Evolutionary conservation across 805 yeast genomes (phyloP).

Genomic region (Metschnikowia similis): DNA sequence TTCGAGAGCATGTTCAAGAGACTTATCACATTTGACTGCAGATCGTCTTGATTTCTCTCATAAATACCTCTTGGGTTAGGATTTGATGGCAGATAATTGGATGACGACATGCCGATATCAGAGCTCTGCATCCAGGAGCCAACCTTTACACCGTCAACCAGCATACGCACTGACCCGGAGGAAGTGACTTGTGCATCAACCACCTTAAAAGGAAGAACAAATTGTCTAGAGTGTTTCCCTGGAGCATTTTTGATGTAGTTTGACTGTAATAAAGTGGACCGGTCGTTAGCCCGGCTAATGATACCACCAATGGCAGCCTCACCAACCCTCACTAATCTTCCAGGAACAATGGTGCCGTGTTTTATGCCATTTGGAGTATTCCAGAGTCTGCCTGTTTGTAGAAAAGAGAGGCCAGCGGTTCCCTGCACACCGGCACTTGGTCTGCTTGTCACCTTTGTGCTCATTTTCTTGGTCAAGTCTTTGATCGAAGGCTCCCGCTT

Average conservation of each 20-base stretch:
- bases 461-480: constrained; percentile 22
- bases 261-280: constrained; percentile 33
- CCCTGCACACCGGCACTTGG: constrained; percentile 45
- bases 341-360: constrained; percentile 56
- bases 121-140: constrained; percentile 38
- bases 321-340: constrained; percentile 53
- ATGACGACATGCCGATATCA: constrained; percentile 16
- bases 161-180: constrained; percentile 36
- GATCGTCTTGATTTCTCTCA: constrained; percentile 29
- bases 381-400: constrained; percentile 59
- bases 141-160: constrained; percentile 38
- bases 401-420: constrained; percentile 73
- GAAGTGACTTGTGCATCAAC: constrained; percentile 33
- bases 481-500: constrained; percentile 20
- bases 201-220: constrained; percentile 40
- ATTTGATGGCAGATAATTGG: constrained; percentile 29
- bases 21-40: constrained; percentile 14
- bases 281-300: constrained; percentile 31
- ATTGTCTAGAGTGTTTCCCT: constrained; percentile 41
- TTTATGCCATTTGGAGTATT: constrained; percentile 70
- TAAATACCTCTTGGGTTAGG: constrained; percentile 30
- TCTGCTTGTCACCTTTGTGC: constrained; percentile 8
- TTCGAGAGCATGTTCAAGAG: constrained; percentile 19
- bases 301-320: constrained; percentile 59
- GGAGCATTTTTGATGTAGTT: constrained; percentile 31